Conservation (phyloP, 1,284 basidiomycete genomes). For the Sphaerobolus stellatus region DNA sequence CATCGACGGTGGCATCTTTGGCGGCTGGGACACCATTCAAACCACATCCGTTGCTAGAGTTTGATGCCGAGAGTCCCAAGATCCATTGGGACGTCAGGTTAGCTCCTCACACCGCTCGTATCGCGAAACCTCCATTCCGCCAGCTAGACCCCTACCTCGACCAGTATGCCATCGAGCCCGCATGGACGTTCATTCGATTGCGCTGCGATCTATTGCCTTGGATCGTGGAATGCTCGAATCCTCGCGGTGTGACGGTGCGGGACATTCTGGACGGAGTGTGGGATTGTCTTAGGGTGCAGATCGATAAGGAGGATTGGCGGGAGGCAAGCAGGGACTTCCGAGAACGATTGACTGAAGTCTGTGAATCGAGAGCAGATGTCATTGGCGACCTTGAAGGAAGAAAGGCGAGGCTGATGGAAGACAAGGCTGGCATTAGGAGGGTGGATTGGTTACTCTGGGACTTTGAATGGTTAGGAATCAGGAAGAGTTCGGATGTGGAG, state of each 20-base stretch:
- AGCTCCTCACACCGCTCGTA: slow-evolving; percentile 2
- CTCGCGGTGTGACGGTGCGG: slow-evolving; percentile 3
- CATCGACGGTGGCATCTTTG: not conserved
- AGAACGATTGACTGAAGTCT: slow-evolving; percentile 3
- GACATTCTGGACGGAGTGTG: slow-evolving; percentile 8
- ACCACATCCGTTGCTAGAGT: slow-evolving; percentile 5
- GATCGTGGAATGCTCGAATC: slow-evolving; percentile 10
- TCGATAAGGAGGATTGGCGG: slow-evolving; percentile 1
- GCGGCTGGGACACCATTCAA: slow-evolving; percentile 6
- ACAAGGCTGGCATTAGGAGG: slow-evolving; percentile 4
- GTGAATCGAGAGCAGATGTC: not conserved
- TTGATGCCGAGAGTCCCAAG: slow-evolving; percentile 4
- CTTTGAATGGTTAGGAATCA: slow-evolving; percentile 10
- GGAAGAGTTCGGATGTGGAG: no score
- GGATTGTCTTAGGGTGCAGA: not conserved
- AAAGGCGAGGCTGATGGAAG: not conserved
- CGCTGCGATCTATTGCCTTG: slow-evolving; percentile 6
- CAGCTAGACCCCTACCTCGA: not conserved
- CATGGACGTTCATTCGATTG: slow-evolving; percentile 12
- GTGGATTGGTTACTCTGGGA: slow-evolving; percentile 14
- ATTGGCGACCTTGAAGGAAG: not conserved
- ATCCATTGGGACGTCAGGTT: slow-evolving; percentile 8
- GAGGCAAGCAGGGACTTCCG: slow-evolving; percentile 6
- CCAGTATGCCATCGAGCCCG: slow-evolving; percentile 6
- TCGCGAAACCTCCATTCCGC: not conserved